A percentile compares a stretch with the other conserved stretches of the same genome.
Conservation (phyloP, 495 filamentous ascomycete genomes). For the Staphylotrichum tortipilum region DNA sequence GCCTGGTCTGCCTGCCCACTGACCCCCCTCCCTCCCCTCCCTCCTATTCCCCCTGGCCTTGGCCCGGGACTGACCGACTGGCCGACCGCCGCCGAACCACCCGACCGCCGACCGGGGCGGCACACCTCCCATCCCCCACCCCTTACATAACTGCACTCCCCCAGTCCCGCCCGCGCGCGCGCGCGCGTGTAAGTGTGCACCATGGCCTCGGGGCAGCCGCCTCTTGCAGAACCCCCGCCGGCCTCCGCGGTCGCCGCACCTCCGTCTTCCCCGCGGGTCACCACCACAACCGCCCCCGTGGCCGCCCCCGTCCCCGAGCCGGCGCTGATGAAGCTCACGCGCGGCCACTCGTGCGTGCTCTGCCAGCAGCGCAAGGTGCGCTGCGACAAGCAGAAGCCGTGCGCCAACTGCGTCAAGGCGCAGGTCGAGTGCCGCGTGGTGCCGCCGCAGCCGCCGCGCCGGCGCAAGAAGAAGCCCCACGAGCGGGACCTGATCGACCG, state of each 20-base stretch:
- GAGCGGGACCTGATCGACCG: conserved; percentile 45
- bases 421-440: conserved; percentile 51
- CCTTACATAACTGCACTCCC: background rate
- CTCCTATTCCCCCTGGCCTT: too few species aligned
- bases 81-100: too few species aligned
- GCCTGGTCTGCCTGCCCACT: too few species aligned
- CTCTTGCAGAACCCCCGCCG: conserved; percentile 23
- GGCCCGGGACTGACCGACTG: too few species aligned
- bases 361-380: conserved; percentile 61
- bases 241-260: conserved; percentile 30
- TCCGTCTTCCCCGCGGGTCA: too few species aligned
- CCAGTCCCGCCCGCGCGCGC: too few species aligned
- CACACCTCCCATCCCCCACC: too few species aligned
- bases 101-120: too few species aligned
- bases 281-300: too few species aligned
- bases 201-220: conserved; percentile 26
- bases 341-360: conserved; percentile 53
- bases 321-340: conserved; percentile 41
- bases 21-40: too few species aligned
- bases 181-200: too few species aligned
- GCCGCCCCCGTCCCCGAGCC: conserved; percentile 23
- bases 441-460: conserved; percentile 49
- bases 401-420: conserved; percentile 57
- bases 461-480: conserved; percentile 49
- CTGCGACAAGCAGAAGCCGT: conserved; percentile 57